Conservation (phyloP, 1,284 basidiomycete genomes). For the Kalmanozyma brasiliensis region DNA sequence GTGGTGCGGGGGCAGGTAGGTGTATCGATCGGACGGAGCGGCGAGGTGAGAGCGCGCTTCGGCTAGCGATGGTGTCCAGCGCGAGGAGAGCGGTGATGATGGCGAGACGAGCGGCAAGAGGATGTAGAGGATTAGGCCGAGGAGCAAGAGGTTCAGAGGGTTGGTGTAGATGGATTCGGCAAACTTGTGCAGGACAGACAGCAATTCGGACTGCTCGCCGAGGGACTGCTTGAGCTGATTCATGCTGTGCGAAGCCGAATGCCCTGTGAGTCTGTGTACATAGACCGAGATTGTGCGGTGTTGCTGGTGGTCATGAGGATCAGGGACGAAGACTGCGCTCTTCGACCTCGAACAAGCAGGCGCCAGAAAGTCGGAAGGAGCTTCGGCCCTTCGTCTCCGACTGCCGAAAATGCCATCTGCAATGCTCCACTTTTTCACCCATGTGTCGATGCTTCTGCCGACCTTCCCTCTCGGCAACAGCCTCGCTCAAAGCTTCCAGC, state of each 20-base stretch:
- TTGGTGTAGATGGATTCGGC: slow-evolving; percentile 51
- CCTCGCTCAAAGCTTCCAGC: neutral
- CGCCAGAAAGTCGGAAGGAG: too few species aligned
- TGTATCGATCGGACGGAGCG: slow-evolving; percentile 46
- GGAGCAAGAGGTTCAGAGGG: slow-evolving; percentile 55
- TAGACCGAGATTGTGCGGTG: too few species aligned
- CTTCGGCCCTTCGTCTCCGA: too few species aligned
- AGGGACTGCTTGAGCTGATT: slow-evolving; percentile 16
- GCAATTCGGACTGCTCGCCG: slow-evolving; percentile 2
- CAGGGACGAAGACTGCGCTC: too few species aligned
- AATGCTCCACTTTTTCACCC: too few species aligned
- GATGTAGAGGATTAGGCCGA: slow-evolving; percentile 46
- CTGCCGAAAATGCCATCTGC: too few species aligned
- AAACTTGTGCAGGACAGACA: slow-evolving; percentile 10
- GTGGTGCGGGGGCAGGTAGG: slow-evolving; percentile 56
- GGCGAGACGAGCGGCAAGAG: slow-evolving; percentile 51
- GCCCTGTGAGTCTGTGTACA: too few species aligned
- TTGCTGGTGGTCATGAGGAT: too few species aligned
- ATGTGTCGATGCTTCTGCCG: too few species aligned
- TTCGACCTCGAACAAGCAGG: too few species aligned
- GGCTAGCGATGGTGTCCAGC: slow-evolving; percentile 39
- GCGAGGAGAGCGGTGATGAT: slow-evolving; percentile 30
- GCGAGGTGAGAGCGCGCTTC: slow-evolving; percentile 41
- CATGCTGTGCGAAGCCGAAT: slow-evolving; percentile 13
- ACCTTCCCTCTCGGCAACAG: neutral